Evolutionary conservation across 108 stramenopile genomes (phyloP), one percentile per base, ranked within the genome.

Genomic region (Pseudonitzschia pungens): DNA sequence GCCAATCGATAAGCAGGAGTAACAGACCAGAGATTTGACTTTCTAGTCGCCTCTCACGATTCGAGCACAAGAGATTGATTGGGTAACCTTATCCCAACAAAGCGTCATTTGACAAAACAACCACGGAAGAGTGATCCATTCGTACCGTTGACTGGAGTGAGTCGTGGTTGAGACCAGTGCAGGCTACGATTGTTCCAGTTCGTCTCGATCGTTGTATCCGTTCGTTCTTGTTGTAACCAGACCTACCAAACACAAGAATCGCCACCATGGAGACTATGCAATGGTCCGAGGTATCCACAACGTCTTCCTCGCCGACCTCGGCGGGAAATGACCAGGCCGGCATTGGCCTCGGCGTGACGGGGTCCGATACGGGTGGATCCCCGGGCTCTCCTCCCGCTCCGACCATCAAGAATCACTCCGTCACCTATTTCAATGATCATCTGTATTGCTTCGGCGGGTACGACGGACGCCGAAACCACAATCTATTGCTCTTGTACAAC

Each of bases 391-490:
- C 45, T 14, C 45, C 45, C 18, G 54, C 54, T 55, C 92, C 89
- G 0, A 86, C 86, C n/a, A 90, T 93, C 53, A 93, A 93, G 67
- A 93, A 93, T 52, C 92, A 93, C 68, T 81, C 81, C 33, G 94
- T 96, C 12, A 93, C 94, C 22, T 80, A 87, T 55, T 88, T 93
- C 71, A 70, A 77, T 42, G 85, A 84, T 43, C 83, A 83, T 60
- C 71, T 97, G 54, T 93, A 92, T 73, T 91, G 94, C 53, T 97
- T 97, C 68, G 97, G 94, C 22, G 97, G 97, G 8, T 97, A 97
- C 79, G 96, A 97, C 71, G 97, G 97, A 4, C 69, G 93, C 2
- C 76, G 88, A 51, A 96, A 96, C 73, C 92, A 95, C 77, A 86
- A 86, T 62, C 85, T 87, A 0, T 80, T 97, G n/a, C 71, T 88